Base-by-base conservation (phyloP, 306 rosid genomes). In the Begonia masoniana region DNA sequence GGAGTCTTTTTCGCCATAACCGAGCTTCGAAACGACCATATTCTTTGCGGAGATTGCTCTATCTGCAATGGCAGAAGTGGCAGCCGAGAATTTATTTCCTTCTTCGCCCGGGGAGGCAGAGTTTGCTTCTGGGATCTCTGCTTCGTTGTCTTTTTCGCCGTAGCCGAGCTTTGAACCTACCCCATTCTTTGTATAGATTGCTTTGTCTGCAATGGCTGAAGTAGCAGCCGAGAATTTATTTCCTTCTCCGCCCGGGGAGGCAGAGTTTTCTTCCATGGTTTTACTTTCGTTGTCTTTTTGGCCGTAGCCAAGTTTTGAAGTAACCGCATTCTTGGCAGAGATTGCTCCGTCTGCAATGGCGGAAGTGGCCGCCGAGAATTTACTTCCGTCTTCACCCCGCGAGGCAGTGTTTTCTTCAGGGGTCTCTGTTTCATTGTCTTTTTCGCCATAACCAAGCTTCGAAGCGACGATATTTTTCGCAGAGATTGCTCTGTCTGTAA, bases 161-260 rank as follows among this genome's bases (percentile, higher is more conserved):
- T 70, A 76, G 2, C 85, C 87, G 0, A 85, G 69, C 70, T 68
- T 82, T 0, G 85, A 79, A 23, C 78, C 71, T 35, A 76, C 58
- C 0, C 19, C 64, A 55, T 82, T 71, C 59, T 66, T 82, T 9
- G 87, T 82, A 0, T 74, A 59, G n/a, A 62, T 48, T 0, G 81
- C 78, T 49, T 50, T 82, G 10, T 43, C 39, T 5, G 39, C 39
- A 31, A 31, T 31, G 39, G 39, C 39, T 31, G 39, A 2, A 7
- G 8, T 7, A 3, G 39, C 39, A 31, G 8, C 39, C 1, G 39
- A 31, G 0, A 5, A 0, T 31, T 31, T 31, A 31, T 9, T 31
- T 5, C 39, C 9, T 5, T 31, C 39, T 0, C 5, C 39, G 5
- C 39, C 39, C 0, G 39, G 39, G 1, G 7, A 31, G 8, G 39